Base-by-base conservation (phyloP, 2,329 filamentous ascomycete species). In the Curvularia verruculosa region DNA sequence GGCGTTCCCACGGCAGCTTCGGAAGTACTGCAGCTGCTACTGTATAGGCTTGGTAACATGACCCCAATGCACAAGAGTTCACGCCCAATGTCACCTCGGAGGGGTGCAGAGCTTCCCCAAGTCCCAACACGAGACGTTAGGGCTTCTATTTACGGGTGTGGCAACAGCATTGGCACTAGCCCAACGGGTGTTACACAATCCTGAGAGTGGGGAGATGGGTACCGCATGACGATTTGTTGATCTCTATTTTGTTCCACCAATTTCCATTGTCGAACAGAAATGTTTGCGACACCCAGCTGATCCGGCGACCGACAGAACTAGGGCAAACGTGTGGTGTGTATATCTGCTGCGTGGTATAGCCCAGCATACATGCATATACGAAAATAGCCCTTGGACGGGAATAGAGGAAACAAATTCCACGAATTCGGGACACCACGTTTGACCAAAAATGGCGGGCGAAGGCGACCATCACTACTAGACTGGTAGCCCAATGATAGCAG, bases 171-270 rank as follows among this genome's bases (percentile, higher is more conserved):
- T 52, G 29, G 41, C 34, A 31, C 45, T 36, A 54, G 39, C 19
- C 21, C 18, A 40, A 40, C 52, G 52, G 44, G 37, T 36, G 52
- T 54, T 44, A 37, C 51, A 51, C 49, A 24, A 54, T n/a, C 45
- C 44, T 31, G 18, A 26, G 26, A 56, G 53, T 49, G 53, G 48
- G 53, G 53, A 40, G 34, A 41, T 40, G 15, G 31, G 53, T 29
- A 46, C 19, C 7, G 12, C 18, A 26, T 50, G 23, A 40, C 26
- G 37, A 50, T 40, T 12, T 19, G n/a, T 41, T 31, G 28, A 26
- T 29, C 28, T 31, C 28, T n/a, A 5, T 21, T 23, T 8, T 29
- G 18, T 26, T 28, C 24, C 36, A 37, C 48, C 48, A 41, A 28
- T 37, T 37, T 50, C 36, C 24, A 41, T 26, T 15, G 15, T 50